A percentile compares a stretch with the other conserved stretches of the same genome.
Evolutionary conservation across 345 rosid genomes (phyloP).

Genomic region (Gossypium raimondii): DNA sequence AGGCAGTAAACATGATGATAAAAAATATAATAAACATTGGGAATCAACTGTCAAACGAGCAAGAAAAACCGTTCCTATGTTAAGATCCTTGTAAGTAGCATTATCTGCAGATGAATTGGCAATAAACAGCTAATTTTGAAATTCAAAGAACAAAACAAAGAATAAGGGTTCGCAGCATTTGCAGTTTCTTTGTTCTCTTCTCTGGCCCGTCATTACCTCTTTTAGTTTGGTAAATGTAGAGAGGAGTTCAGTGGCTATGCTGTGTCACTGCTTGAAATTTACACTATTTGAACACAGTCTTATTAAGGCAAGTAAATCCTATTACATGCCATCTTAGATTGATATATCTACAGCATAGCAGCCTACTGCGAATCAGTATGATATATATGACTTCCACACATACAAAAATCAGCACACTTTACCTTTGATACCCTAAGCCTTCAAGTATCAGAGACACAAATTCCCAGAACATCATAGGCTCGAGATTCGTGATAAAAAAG

Average conservation of each 20-base stretch:
- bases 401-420: slow-evolving; percentile 16
- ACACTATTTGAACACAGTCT: slow-evolving; percentile 4
- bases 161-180: not conserved
- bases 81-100: not conserved
- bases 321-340: not conserved
- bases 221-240: not conserved
- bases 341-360: not conserved
- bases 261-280: not conserved
- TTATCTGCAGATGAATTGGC: not conserved
- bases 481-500: slow-evolving; percentile 76
- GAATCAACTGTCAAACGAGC: not conserved
- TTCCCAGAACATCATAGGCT: slow-evolving; percentile 76
- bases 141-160: not conserved
- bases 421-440: slow-evolving; percentile 89
- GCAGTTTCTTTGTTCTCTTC: not conserved
- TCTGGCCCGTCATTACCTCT: not conserved
- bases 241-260: not conserved
- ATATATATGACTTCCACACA: not conserved
- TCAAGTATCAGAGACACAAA: slow-evolving; percentile 58
- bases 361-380: not conserved
- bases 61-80: not conserved
- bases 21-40: not conserved
- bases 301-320: not conserved
- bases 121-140: slow-evolving; percentile 1
- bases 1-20: slow-evolving; percentile 4